phyloP scores from a whole-genome alignment of 441 rosid species.

The Aleurites moluccanus region DNA sequence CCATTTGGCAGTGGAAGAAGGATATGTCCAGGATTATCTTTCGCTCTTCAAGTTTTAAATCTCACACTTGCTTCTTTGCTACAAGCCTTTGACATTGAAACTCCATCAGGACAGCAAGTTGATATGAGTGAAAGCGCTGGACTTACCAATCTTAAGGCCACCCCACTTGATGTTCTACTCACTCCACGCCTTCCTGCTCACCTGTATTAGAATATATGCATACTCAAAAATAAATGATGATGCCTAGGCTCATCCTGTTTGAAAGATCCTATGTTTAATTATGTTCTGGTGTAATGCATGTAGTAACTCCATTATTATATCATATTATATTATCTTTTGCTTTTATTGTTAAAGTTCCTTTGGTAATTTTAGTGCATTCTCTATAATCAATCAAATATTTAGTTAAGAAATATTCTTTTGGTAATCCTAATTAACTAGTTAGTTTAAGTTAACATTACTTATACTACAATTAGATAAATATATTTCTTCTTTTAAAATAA shows the following conservation, averaged over 20 bases:
- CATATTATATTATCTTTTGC: too few species aligned
- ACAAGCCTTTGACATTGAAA: conserved; percentile 36
- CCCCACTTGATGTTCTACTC: conserved; percentile 38
- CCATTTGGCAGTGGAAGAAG: conserved; percentile 42
- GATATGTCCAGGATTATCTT: conserved; percentile 32
- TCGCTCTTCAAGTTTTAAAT: conserved; percentile 29
- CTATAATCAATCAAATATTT: too few species aligned
- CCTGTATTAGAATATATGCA: neutral
- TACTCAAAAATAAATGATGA: too few species aligned
- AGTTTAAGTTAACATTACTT: too few species aligned
- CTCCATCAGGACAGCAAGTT: conserved; percentile 14
- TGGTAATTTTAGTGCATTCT: too few species aligned
- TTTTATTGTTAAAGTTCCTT: too few species aligned
- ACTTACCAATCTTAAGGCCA: conserved; percentile 31
- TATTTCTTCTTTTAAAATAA: too few species aligned
- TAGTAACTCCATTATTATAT: too few species aligned
- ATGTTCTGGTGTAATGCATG: too few species aligned
- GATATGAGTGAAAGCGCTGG: conserved; percentile 42
- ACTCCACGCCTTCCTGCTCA: conserved; percentile 36
- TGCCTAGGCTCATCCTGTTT: neutral
- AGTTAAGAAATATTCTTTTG: too few species aligned
- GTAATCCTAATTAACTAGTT: too few species aligned
- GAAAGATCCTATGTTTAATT: neutral
- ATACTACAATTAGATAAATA: too few species aligned
- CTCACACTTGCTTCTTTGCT: conserved; percentile 35